Conservation (phyloP, 768 basidiomycete genomes). For the Leccinum disarticulatum region DNA sequence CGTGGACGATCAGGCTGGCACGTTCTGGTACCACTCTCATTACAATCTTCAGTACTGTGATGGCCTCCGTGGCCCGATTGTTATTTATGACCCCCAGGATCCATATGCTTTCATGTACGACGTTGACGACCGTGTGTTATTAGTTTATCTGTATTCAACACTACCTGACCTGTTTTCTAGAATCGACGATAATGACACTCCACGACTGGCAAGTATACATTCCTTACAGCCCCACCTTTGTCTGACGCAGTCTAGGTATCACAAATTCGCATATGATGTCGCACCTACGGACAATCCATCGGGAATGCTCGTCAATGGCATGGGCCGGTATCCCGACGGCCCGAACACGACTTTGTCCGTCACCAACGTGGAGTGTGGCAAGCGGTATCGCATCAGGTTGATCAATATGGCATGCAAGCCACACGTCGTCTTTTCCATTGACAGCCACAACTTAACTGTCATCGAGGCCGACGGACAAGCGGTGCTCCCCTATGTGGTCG, state of each 20-base stretch:
- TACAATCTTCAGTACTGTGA: slow-evolving; percentile 55
- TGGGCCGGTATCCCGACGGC: slow-evolving; percentile 37
- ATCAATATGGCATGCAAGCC: slow-evolving; percentile 46
- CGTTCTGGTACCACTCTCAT: slow-evolving; percentile 52
- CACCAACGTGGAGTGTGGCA: slow-evolving; percentile 33
- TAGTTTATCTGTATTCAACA: not conserved
- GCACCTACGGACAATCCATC: slow-evolving; percentile 14
- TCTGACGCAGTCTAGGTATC: slow-evolving; percentile 17
- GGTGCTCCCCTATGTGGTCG: slow-evolving; percentile 37
- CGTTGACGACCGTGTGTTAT: slow-evolving; percentile 34
- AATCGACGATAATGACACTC: slow-evolving; percentile 40
- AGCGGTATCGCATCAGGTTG: slow-evolving; percentile 41
- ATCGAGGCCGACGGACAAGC: slow-evolving; percentile 49
- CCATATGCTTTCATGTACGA: slow-evolving; percentile 33
- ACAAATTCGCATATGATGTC: slow-evolving; percentile 22
- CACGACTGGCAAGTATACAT: slow-evolving; percentile 36
- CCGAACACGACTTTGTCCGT: slow-evolving; percentile 35
- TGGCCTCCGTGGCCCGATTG: slow-evolving; percentile 48
- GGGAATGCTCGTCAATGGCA: slow-evolving; percentile 39
- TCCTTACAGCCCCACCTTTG: not conserved
- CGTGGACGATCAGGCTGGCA: slow-evolving; percentile 30
- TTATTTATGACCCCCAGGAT: slow-evolving; percentile 44
- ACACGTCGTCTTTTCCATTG: slow-evolving; percentile 44
- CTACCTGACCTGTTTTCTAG: slow-evolving; percentile 18
- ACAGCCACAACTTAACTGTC: slow-evolving; percentile 44